Percentiles rank a stretch among this genome's conserved stretches.
Evolutionary conservation across 1,284 basidiomycete species (phyloP).

Genomic region (Rhodotorula sp.): DNA sequence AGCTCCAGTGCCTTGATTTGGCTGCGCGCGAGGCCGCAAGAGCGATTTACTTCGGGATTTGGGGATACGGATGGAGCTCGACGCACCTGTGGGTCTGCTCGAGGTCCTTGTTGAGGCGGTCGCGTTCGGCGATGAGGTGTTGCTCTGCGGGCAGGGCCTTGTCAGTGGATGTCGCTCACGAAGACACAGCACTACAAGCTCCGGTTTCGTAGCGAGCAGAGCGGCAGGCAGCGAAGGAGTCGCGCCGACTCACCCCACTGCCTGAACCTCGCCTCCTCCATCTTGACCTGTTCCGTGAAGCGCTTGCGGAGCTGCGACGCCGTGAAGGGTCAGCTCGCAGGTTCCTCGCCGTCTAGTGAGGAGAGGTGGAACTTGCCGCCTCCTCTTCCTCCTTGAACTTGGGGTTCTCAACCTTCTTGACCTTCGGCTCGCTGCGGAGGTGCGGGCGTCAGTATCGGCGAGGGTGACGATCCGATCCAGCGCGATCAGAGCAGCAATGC

Average conservation of each 20-base stretch:
- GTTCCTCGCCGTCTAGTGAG: not conserved
- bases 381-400: slow-evolving; percentile 99
- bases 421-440: slow-evolving; percentile 75
- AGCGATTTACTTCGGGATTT: too few relatives aligned
- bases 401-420: slow-evolving; percentile 98
- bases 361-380: slow-evolving; percentile 49
- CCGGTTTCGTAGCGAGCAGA: too few relatives aligned
- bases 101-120: slow-evolving; percentile 94
- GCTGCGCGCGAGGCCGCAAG: slow-evolving; percentile 7
- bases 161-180: not conserved
- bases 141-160: slow-evolving; percentile 17
- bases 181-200: too few relatives aligned
- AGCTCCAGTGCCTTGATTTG: slow-evolving; percentile 43
- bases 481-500: too few relatives aligned
- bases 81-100: slow-evolving; percentile 58
- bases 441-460: too few relatives aligned
- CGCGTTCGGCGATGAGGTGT: slow-evolving; percentile 91
- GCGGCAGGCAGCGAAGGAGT: not conserved
- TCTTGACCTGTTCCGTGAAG: slow-evolving; percentile 99
- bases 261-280: slow-evolving; percentile 94
- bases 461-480: too few relatives aligned
- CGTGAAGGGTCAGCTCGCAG: too few relatives aligned
- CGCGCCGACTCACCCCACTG: slow-evolving; percentile 86
- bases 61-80: slow-evolving; percentile 73
- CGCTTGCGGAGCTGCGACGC: slow-evolving; percentile 70